Evolutionary conservation across 768 basidiomycete species (phyloP).

Genomic region (Termitomyces sp.): DNA sequence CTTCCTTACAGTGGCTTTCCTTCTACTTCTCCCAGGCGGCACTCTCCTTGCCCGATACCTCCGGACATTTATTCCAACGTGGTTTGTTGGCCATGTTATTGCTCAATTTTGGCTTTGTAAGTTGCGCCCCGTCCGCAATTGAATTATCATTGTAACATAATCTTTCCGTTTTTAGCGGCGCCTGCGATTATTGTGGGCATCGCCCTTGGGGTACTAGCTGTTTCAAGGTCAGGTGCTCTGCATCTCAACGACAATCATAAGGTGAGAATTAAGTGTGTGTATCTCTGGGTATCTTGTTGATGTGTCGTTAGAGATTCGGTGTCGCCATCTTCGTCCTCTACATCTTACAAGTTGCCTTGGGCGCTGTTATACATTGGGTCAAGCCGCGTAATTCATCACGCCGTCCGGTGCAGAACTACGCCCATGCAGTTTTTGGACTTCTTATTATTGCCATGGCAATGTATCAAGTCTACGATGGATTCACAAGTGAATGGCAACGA

Average conservation of each 20-base stretch:
- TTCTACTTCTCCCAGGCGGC: constrained; percentile 47
- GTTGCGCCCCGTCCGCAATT: constrained; percentile 3
- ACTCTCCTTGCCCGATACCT: constrained; percentile 49
- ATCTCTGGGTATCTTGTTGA: not conserved
- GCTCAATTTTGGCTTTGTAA: constrained; percentile 42
- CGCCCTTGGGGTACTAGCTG: constrained; percentile 36
- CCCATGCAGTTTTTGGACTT: constrained; percentile 51
- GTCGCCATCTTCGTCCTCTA: constrained; percentile 45
- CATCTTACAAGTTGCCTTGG: constrained; percentile 40
- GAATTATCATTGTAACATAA: constrained; percentile 7
- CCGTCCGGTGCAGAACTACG: constrained; percentile 50
- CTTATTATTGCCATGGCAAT: constrained; percentile 41
- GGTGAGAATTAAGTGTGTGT: constrained; percentile 20
- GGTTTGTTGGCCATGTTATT: constrained; percentile 51
- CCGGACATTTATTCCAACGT: constrained; percentile 39
- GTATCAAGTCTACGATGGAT: constrained; percentile 45
- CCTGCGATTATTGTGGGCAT: constrained; percentile 36
- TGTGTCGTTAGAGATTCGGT: constrained; percentile 36
- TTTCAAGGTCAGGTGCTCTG: constrained; percentile 23
- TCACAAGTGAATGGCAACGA: constrained; percentile 41
- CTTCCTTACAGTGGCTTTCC: constrained; percentile 42
- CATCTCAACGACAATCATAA: constrained; percentile 45
- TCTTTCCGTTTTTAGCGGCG: constrained; percentile 26
- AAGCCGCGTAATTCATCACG: constrained; percentile 31
- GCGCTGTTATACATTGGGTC: constrained; percentile 47